Evolutionary conservation across 2,329 filamentous ascomycete species (phyloP).

Genomic region (Fusarium concolor): DNA sequence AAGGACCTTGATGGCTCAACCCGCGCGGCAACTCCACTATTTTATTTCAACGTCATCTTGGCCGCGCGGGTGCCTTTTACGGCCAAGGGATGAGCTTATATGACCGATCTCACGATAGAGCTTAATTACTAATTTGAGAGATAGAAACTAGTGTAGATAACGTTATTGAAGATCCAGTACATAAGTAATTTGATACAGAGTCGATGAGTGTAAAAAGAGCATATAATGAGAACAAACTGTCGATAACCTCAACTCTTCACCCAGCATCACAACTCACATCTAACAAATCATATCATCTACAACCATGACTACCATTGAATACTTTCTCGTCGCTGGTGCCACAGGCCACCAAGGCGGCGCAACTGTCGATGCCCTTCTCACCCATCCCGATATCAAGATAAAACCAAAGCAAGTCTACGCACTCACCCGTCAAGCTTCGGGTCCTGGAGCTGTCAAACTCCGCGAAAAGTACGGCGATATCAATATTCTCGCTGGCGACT

Average conservation of each 20-base stretch:
- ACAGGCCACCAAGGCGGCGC: constrained; percentile 49
- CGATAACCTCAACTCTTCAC: neutral
- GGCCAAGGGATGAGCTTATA: neutral
- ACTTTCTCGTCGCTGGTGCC: constrained; percentile 45
- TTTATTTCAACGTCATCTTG: neutral
- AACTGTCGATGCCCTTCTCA: constrained; percentile 43
- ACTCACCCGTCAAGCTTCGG: constrained; percentile 61
- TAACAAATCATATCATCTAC: neutral
- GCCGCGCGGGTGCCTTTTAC: neutral
- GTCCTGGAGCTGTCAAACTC: constrained; percentile 55
- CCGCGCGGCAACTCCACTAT: constrained; percentile 10
- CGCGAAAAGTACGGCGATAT: constrained; percentile 55
- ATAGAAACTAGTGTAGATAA: neutral
- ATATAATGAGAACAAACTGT: neutral
- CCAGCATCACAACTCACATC: neutral
- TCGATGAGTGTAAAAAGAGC: neutral
- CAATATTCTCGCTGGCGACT: constrained; percentile 65
- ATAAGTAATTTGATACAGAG: too few species aligned
- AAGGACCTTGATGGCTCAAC: constrained; percentile 1
- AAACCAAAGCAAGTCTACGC: constrained; percentile 54
- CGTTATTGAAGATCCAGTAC: neutral
- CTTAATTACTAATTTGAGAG: neutral
- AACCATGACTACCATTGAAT: constrained; percentile 15
- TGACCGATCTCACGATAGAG: too few species aligned
- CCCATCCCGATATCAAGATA: constrained; percentile 55